These are phyloP conservation scores for Gymnopilus junonius DNA, from an alignment of 768 basidiomycete genomes.

Conservation along the genomic window DNA sequence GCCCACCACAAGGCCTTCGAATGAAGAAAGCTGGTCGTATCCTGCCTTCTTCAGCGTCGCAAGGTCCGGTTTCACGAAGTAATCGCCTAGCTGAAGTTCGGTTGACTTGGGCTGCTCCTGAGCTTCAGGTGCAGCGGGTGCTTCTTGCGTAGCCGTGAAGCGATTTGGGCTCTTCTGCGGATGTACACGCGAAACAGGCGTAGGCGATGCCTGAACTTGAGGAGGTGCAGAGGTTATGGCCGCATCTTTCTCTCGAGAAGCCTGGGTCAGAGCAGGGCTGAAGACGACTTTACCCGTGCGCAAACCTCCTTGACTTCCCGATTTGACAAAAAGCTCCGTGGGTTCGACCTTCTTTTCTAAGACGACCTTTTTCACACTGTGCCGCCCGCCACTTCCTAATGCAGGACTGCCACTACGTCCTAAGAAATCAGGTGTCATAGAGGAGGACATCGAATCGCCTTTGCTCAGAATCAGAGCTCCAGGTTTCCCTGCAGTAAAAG, in stretches of 20 bases:
- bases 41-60: conserved; percentile 70
- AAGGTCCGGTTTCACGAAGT: conserved; percentile 86
- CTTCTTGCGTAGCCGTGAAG: conserved; percentile 41
- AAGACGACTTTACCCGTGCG: conserved; percentile 66
- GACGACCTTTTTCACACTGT: conserved; percentile 93
- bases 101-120: conserved; percentile 32
- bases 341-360: conserved; percentile 85
- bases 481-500: conserved; percentile 58
- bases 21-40: conserved; percentile 73
- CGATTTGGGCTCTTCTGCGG: conserved; percentile 46
- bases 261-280: conserved; percentile 75
- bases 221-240: conserved; percentile 36
- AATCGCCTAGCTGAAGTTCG: conserved; percentile 82
- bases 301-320: conserved; percentile 47
- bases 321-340: conserved; percentile 64
- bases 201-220: conserved; percentile 37
- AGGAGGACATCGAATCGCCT: conserved; percentile 47
- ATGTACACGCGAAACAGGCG: conserved; percentile 39
- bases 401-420: conserved; percentile 63
- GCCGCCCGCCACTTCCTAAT: conserved; percentile 68
- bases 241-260: conserved; percentile 75
- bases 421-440: conserved; percentile 61
- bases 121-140: conserved; percentile 21
- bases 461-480: conserved; percentile 58
- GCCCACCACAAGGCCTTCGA: conserved; percentile 82